Percentiles rank a stretch among this genome's conserved stretches.
phyloP scores from a whole-genome alignment of 2,329 filamentous ascomycete species.

The Penicillium sp. region DNA sequence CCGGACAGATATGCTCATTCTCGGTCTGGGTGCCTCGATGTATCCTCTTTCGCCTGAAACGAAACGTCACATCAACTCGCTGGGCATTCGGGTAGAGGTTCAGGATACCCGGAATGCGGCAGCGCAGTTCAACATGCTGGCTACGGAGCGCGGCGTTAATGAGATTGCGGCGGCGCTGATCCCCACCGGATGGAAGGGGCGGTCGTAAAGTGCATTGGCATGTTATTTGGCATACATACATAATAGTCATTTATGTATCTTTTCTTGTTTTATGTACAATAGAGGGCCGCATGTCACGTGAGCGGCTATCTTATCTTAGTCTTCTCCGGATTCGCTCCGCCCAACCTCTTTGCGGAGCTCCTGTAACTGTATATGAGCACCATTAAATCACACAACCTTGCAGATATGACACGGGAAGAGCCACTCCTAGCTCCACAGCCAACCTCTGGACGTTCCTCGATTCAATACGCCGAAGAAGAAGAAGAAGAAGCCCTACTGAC shows the following conservation, averaged over 20 bases:
- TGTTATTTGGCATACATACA: not conserved
- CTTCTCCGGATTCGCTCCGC: conserved; percentile 2
- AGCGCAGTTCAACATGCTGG: conserved; percentile 88
- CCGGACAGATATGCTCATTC: conserved; percentile 69
- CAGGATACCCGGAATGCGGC: conserved; percentile 91
- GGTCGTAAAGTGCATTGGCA: not conserved
- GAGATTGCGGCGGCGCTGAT: conserved; percentile 85
- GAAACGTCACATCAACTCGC: conserved; percentile 63
- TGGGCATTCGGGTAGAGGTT: conserved; percentile 83
- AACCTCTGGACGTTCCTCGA: conserved; percentile 54
- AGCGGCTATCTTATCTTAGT: conserved; percentile 6
- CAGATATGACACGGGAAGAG: conserved; percentile 42
- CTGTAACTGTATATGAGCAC: not conserved
- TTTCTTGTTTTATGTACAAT: not conserved
- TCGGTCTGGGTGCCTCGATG: conserved; percentile 77
- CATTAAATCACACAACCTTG: not conserved
- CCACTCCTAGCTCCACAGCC: conserved; percentile 53
- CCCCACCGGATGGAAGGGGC: conserved; percentile 71
- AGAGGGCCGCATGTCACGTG: not conserved
- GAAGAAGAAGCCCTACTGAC: conserved; percentile 56
- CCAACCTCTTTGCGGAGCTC: conserved; percentile 1
- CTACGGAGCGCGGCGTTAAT: conserved; percentile 82
- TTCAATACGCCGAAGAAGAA: conserved; percentile 54
- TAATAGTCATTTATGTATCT: not conserved
- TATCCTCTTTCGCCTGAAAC: conserved; percentile 72